Conservation (phyloP, 345 rosid species). For the Acer saccharum region DNA sequence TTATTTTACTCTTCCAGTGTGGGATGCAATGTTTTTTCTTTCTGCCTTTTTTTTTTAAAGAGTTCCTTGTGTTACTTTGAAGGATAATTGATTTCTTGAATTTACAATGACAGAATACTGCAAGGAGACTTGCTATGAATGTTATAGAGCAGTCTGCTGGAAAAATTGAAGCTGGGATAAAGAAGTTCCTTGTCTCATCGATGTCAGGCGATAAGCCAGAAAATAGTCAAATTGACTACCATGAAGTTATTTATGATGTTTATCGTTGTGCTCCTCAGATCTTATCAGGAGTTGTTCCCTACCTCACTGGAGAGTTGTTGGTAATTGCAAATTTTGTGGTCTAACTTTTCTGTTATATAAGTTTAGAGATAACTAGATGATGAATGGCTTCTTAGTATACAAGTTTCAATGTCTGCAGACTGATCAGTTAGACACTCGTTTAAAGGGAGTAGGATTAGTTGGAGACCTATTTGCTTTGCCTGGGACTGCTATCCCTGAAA, state of each 20-base stretch:
- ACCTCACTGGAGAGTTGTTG: constrained; percentile 95
- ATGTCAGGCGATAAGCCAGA: constrained; percentile 74
- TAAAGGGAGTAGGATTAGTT: constrained; percentile 81
- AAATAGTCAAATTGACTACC: constrained; percentile 71
- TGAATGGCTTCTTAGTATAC: constrained; percentile 26
- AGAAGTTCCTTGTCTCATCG: constrained; percentile 82
- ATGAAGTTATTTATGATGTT: constrained; percentile 85
- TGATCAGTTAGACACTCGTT: constrained; percentile 83
- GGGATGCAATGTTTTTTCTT: not conserved
- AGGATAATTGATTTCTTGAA: constrained; percentile 27
- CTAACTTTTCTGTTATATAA: constrained; percentile 3
- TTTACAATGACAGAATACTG: constrained; percentile 60
- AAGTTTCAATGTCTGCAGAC: constrained; percentile 55
- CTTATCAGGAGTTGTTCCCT: constrained; percentile 79
- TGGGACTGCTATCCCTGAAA: constrained; percentile 59
- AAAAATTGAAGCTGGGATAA: constrained; percentile 87
- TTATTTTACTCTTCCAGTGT: not conserved
- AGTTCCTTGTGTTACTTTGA: constrained; percentile 16
- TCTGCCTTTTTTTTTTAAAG: not conserved
- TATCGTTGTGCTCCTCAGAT: constrained; percentile 85
- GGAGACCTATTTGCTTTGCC: constrained; percentile 90
- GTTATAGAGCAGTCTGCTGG: constrained; percentile 82
- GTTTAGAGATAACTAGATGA: constrained; percentile 2
- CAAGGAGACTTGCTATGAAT: constrained; percentile 88
- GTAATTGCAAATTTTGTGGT: constrained; percentile 42